Percentiles rank a stretch among this genome's conserved stretches.
These are phyloP conservation scores for Pinus taeda DNA, from an alignment of 75 land plant species.

Conservation along the genomic window DNA sequence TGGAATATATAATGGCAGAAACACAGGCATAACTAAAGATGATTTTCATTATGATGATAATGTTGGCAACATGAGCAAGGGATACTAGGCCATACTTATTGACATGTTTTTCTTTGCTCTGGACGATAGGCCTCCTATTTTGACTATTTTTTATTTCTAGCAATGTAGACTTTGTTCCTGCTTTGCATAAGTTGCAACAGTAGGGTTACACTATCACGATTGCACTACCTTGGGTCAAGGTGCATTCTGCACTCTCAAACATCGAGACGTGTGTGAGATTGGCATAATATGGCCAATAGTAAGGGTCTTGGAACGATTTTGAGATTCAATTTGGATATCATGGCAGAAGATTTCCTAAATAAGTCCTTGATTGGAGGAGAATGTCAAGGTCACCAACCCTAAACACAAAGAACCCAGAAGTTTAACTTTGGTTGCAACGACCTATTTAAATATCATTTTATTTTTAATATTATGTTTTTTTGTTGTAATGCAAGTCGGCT, in stretches of 20 bases:
- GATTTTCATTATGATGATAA: too few species aligned
- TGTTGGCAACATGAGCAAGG: too few species aligned
- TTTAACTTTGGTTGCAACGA: too few species aligned
- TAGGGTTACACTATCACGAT: slow-evolving; percentile 76
- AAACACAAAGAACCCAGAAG: too few species aligned
- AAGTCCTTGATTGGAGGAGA: slow-evolving; percentile 8
- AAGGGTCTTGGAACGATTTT: slow-evolving; percentile 53
- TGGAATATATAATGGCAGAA: too few species aligned
- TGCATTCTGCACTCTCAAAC: slow-evolving; percentile 66
- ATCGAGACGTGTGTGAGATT: slow-evolving; percentile 87
- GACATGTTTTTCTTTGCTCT: slow-evolving; percentile 97
- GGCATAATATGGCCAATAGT: slow-evolving; percentile 74
- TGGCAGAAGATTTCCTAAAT: slow-evolving; percentile 9
- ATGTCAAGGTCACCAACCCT: too few species aligned
- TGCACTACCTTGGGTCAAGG: slow-evolving; percentile 59
- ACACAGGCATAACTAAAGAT: too few species aligned
- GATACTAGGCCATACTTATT: slow-evolving; percentile 65
- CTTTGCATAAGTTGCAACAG: slow-evolving; percentile 85
- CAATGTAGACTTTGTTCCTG: slow-evolving; percentile 89
- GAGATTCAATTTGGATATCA: slow-evolving; percentile 12
- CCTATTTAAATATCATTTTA: too few species aligned
- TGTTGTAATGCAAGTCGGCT: too few species aligned
- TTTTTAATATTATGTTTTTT: too few species aligned
- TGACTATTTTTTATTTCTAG: slow-evolving; percentile 76
- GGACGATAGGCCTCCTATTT: slow-evolving; percentile 79